These are phyloP conservation scores for Choricystis sp. DNA, from an alignment of 139 green algal genomes.

Conservation along the genomic window DNA sequence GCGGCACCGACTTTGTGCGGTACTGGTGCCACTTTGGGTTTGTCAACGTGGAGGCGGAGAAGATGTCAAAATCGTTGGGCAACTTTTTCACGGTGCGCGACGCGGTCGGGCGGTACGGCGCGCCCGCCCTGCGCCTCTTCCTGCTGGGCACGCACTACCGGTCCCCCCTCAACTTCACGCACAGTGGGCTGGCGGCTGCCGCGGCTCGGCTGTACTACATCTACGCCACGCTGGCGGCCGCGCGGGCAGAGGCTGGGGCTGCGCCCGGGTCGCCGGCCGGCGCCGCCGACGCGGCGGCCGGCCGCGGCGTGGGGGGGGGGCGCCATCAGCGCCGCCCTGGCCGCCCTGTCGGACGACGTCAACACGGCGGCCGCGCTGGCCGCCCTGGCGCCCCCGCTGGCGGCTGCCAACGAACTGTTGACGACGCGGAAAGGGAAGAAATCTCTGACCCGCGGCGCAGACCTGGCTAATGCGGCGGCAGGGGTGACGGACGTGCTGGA, in stretches of 20 bases:
- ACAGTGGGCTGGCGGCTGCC: conserved; percentile 66
- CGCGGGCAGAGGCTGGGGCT: conserved; percentile 10
- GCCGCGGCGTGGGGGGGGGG: neutral
- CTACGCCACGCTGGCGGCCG: conserved; percentile 59
- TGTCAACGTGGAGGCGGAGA: conserved; percentile 74
- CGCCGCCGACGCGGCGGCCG: neutral
- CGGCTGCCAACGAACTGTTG: conserved; percentile 64
- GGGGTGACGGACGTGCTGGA: conserved; percentile 3
- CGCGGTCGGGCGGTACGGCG: conserved; percentile 60
- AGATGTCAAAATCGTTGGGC: conserved; percentile 93
- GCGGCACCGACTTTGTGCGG: conserved; percentile 51
- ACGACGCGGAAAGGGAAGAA: conserved; percentile 37
- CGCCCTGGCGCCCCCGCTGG: conserved; percentile 58
- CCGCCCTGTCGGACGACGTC: conserved; percentile 69
- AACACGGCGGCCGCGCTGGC: conserved; percentile 65
- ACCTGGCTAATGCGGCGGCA: conserved; percentile 4
- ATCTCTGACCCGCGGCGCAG: neutral
- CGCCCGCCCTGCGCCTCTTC: conserved; percentile 81
- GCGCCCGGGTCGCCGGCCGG: neutral
- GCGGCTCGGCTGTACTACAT: conserved; percentile 78
- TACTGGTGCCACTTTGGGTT: conserved; percentile 60
- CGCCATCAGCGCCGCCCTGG: neutral
- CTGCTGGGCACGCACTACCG: conserved; percentile 86
- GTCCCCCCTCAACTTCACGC: conserved; percentile 78
- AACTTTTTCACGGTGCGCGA: conserved; percentile 98